Conservation (phyloP, 805 yeast species). For the Cyberlindnera bimundalis region DNA sequence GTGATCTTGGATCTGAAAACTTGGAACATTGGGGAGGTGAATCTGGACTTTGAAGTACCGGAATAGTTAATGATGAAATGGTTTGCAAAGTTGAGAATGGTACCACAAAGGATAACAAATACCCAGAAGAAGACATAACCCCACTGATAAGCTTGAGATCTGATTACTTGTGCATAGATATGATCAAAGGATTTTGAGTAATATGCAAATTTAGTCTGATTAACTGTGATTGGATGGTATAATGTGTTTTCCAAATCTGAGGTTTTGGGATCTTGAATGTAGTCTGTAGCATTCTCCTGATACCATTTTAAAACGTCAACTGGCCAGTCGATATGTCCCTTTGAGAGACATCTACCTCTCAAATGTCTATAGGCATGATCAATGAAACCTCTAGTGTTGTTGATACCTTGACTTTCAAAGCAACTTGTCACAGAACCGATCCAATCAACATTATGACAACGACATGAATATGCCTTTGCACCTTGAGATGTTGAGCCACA, state of each 20-base stretch:
- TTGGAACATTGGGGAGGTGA: conserved; percentile 16
- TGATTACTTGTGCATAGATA: conserved; percentile 34
- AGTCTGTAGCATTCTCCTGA: conserved; percentile 35
- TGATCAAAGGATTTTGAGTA: conserved; percentile 36
- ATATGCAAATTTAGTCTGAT: conserved; percentile 31
- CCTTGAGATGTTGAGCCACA: conserved; percentile 35
- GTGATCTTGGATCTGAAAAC: conserved; percentile 25
- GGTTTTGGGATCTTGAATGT: conserved; percentile 30
- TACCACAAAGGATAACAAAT: conserved; percentile 31
- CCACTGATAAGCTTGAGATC: conserved; percentile 44
- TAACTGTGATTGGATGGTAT: conserved; percentile 33
- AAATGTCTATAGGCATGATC: conserved; percentile 41
- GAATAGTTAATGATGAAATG: conserved; percentile 27
- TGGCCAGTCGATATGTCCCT: conserved; percentile 34
- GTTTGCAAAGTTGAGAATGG: conserved; percentile 29
- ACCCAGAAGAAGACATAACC: conserved; percentile 43
- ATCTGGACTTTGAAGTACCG: conserved; percentile 17
- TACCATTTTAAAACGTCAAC: conserved; percentile 32
- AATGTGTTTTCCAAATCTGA: conserved; percentile 26
- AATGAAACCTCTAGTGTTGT: conserved; percentile 23
- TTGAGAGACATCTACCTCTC: conserved; percentile 33
- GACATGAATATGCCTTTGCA: conserved; percentile 35
- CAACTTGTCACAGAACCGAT: conserved; percentile 42
- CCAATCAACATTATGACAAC: conserved; percentile 42
- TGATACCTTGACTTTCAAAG: conserved; percentile 32